A percentile compares a stretch with the other conserved stretches of the same genome.
Evolutionary conservation across 2,329 filamentous ascomycete genomes (phyloP).

Genomic region (Trichoderma sp.): DNA sequence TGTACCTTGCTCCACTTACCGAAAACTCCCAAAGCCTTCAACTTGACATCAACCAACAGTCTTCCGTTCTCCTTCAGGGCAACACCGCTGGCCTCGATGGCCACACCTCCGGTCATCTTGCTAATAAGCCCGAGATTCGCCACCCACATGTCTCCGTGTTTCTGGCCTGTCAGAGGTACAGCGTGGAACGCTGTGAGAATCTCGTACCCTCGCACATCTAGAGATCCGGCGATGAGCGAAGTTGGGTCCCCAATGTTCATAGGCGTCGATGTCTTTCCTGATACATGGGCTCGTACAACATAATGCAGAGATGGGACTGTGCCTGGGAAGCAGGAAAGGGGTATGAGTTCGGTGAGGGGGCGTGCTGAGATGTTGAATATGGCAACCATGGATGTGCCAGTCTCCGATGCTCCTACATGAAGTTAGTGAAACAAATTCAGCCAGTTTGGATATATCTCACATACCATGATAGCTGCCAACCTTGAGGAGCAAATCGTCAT

Average conservation of each 20-base stretch:
- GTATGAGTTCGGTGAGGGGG: conserved; percentile 65
- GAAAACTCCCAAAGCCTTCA: conserved; percentile 78
- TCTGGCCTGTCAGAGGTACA: conserved; percentile 50
- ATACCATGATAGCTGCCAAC: conserved; percentile 74
- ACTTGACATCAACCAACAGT: conserved; percentile 61
- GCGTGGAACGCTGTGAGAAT: conserved; percentile 75
- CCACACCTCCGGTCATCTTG: conserved; percentile 88
- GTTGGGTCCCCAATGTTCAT: conserved; percentile 44
- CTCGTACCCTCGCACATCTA: conserved; percentile 71
- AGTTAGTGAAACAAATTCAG: neutral
- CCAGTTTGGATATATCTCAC: neutral
- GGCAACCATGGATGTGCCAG: conserved; percentile 74
- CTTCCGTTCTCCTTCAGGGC: conserved; percentile 54
- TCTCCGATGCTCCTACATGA: conserved; percentile 48
- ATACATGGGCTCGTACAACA: conserved; percentile 69
- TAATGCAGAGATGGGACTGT: conserved; percentile 59
- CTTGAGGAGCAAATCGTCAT: conserved; percentile 71
- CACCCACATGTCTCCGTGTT: conserved; percentile 45
- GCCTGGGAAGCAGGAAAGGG: conserved; percentile 71
- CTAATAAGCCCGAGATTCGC: conserved; percentile 75
- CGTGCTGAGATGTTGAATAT: conserved; percentile 76
- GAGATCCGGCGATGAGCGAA: conserved; percentile 58
- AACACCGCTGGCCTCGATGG: conserved; percentile 63
- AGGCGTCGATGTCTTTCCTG: conserved; percentile 58
- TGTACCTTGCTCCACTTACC: conserved; percentile 43